Evolutionary conservation across 352 stramenopile species (phyloP).

Genomic region (Globisporangium solare): DNA sequence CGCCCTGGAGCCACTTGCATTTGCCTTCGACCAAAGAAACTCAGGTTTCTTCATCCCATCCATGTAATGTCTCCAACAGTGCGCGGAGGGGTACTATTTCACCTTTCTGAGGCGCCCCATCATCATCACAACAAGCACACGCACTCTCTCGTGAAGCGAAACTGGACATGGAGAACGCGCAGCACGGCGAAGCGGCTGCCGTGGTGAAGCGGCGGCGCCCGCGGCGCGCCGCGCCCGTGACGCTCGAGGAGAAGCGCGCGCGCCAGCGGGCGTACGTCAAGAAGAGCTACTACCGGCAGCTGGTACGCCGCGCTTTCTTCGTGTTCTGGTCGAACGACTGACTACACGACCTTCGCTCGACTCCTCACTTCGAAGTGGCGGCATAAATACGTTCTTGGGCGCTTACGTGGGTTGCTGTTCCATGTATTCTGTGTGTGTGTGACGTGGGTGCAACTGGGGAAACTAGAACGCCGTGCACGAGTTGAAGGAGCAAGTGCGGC

Average conservation of each 20-base stretch:
- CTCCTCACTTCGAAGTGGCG: too few species aligned
- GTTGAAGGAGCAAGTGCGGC: constrained; percentile 21
- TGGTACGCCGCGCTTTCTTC: constrained; percentile 14
- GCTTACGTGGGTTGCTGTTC: neutral
- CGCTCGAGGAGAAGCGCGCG: constrained; percentile 34
- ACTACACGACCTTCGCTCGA: too few species aligned
- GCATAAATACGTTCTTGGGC: too few species aligned
- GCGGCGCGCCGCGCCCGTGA: constrained; percentile 9
- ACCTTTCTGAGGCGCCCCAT: too few species aligned
- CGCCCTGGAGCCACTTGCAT: too few species aligned
- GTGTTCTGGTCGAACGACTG: too few species aligned
- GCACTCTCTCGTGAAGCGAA: too few species aligned
- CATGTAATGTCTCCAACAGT: too few species aligned
- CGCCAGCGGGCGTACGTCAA: constrained; percentile 52
- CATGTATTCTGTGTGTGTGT: neutral
- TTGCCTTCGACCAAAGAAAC: too few species aligned
- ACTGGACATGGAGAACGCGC: neutral
- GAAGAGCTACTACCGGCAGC: constrained; percentile 37
- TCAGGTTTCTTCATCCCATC: too few species aligned
- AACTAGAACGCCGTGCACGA: constrained; percentile 23
- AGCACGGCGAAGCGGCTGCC: neutral
- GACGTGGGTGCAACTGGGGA: neutral
- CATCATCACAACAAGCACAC: too few species aligned
- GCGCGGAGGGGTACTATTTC: too few species aligned
- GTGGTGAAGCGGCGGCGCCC: neutral